A percentile compares a stretch with the other conserved stretches of the same genome.
Conservation (phyloP, 192 early-diverging fungal species). For the Mortierella hygrophila region DNA sequence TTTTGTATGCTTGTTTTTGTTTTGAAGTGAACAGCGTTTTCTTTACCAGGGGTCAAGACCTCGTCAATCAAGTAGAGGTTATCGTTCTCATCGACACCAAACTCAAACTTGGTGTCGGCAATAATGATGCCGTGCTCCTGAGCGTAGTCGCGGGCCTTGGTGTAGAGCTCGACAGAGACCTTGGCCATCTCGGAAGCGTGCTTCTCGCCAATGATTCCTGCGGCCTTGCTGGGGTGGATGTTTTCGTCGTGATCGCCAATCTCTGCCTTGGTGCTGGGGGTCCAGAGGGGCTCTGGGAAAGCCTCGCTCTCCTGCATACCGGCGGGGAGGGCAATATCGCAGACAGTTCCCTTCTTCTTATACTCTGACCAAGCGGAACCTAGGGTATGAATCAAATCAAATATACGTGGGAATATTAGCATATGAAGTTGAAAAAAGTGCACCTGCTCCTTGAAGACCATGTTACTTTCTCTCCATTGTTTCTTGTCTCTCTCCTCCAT, state of each 20-base stretch:
- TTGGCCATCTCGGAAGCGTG: conserved; percentile 82
- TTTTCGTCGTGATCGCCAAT: conserved; percentile 98
- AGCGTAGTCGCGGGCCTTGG: conserved; percentile 89
- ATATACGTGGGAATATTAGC: conserved; percentile 2
- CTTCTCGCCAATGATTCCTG: conserved; percentile 86
- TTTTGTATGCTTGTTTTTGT: background rate
- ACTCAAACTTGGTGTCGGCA: conserved; percentile 99
- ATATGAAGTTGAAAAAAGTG: no score
- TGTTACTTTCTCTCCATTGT: background rate
- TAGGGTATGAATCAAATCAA: conserved; percentile 12
- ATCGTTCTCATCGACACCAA: conserved; percentile 91
- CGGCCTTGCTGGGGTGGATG: conserved; percentile 93
- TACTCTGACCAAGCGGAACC: conserved; percentile 98
- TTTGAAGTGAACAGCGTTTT: background rate
- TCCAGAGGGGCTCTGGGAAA: conserved; percentile 88
- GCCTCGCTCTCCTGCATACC: conserved; percentile 89
- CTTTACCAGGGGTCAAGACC: conserved; percentile 91
- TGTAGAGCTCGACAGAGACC: conserved; percentile 85
- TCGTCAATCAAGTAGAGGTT: conserved; percentile 93
- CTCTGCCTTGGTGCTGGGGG: conserved; percentile 99
- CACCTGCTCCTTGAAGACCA: background rate
- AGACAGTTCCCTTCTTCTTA: conserved; percentile 91
- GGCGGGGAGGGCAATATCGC: conserved; percentile 87
- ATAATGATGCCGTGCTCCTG: conserved; percentile 92
- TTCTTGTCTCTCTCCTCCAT: no score